Evolutionary conservation across 108 stramenopile species (phyloP), one percentile per base, ranked within the genome.

Genomic region (Discostella pseudostelligera): DNA sequence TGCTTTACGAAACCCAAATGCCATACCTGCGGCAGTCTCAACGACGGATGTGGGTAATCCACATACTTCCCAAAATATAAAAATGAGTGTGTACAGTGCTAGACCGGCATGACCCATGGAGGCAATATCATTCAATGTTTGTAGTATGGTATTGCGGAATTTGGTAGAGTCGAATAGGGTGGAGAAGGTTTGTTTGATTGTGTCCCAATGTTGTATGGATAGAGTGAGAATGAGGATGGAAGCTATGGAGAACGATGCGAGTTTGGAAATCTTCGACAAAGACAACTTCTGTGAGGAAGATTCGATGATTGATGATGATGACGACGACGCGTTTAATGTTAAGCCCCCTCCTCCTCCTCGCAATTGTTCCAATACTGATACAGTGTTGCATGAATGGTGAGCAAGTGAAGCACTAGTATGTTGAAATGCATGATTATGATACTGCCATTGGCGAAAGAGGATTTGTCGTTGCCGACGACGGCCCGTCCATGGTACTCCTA

Each of bases 1-100:
- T 19, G 65, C 76, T 2, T 59, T 22, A 8, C 46, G 13, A n/a
- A 55, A 67, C 0, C 76, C 76, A 36, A 78, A 78, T 24, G 76
- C 76, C 65, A 72, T 67, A 0, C 58, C 76, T 1, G 76, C 76
- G 0, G 76, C 70, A 0, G 71, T 61, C 55, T 78, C 76, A 5
- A 78, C 71, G 0, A 72, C 59, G 4, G 72, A 74, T 25, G 76
- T 78, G 50, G 76, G 70, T 19, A 78, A 39, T 3, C 76, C 76
- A 50, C 65, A 74, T 6, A 39, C 47, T 56, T 74, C 72, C 65
- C 65, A 74, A 5, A 74, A 21, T 3, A 59, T 20, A 25, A 74
- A 74, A 3, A 64, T 65, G 0, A 66, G 0, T 2, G 65, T 46
- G 60, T 66, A 74, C 1, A 55, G 22, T 9, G 55, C 0, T 8